phyloP scores from a whole-genome alignment of 73 alveolate genomes.

The Diophrys appendiculata region DNA sequence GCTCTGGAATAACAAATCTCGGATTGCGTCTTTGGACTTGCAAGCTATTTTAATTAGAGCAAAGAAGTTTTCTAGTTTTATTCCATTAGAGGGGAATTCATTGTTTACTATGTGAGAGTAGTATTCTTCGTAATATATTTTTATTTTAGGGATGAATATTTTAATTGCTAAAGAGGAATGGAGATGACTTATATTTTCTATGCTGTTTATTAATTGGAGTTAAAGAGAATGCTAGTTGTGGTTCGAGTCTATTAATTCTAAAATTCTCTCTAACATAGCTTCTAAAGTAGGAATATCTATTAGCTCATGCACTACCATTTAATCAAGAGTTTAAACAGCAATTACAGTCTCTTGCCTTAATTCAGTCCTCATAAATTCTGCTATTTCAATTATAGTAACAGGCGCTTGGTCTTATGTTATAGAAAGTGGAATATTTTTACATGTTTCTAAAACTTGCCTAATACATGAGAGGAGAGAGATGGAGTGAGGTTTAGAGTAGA shows the following conservation, averaged over 20 bases:
- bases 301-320: too few species aligned
- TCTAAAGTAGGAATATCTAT: too few species aligned
- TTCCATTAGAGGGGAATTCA: neutral
- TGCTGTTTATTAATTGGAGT: neutral
- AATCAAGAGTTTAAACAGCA: neutral
- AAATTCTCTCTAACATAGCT: too few species aligned
- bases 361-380: neutral
- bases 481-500: neutral
- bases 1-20: conserved; percentile 1
- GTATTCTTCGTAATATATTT: neutral
- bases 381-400: too few species aligned
- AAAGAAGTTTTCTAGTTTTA: conserved; percentile 5
- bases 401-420: neutral
- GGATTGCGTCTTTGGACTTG: neutral
- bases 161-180: neutral
- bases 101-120: neutral
- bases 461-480: neutral
- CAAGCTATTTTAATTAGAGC: neutral
- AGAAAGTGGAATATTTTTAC: neutral
- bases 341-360: neutral
- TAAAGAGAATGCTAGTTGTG: neutral
- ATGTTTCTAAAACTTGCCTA: neutral
- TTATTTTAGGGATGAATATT: neutral
- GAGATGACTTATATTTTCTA: neutral
- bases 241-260: neutral